Evolutionary conservation across 768 basidiomycete species (phyloP).

Genomic region (Pholiota molesta): DNA sequence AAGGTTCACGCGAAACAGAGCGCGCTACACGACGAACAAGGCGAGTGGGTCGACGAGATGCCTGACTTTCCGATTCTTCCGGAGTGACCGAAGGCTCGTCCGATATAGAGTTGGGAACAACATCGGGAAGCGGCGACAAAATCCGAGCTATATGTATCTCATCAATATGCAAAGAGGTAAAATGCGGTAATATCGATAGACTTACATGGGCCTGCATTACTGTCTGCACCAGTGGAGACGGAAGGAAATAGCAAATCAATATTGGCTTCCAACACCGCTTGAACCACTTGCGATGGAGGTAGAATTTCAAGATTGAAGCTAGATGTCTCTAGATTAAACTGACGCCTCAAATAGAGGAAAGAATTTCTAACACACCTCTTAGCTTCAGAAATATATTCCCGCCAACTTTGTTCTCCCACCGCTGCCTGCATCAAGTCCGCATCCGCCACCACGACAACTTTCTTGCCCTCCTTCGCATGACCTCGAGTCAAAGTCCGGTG

Average conservation of each 20-base stretch:
- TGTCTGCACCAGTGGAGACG: slow-evolving; percentile 18
- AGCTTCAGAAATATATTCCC: slow-evolving; percentile 51
- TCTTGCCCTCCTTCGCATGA: slow-evolving; percentile 51
- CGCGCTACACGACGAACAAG: slow-evolving; percentile 4
- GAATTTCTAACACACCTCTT: slow-evolving; percentile 40
- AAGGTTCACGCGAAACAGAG: slow-evolving; percentile 4
- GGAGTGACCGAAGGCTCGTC: slow-evolving; percentile 12
- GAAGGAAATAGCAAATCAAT: slow-evolving; percentile 30
- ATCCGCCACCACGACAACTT: slow-evolving; percentile 57
- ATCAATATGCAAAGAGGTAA: neutral
- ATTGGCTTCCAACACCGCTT: slow-evolving; percentile 48
- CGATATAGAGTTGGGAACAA: slow-evolving; percentile 50
- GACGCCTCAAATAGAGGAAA: neutral
- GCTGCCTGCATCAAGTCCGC: slow-evolving; percentile 46
- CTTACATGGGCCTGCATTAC: slow-evolving; percentile 4
- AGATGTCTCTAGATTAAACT: neutral
- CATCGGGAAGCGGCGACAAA: slow-evolving; percentile 47
- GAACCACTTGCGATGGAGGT: slow-evolving; percentile 48
- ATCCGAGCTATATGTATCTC: slow-evolving; percentile 13
- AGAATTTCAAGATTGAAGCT: slow-evolving; percentile 49
- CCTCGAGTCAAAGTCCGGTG: slow-evolving; percentile 55
- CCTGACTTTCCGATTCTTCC: slow-evolving; percentile 23
- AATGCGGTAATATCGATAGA: neutral
- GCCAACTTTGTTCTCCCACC: slow-evolving; percentile 59
- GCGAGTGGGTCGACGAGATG: slow-evolving; percentile 24